Base-by-base conservation (phyloP, 768 basidiomycete species). In the button mushroom (Agaricus bisporus) region DNA sequence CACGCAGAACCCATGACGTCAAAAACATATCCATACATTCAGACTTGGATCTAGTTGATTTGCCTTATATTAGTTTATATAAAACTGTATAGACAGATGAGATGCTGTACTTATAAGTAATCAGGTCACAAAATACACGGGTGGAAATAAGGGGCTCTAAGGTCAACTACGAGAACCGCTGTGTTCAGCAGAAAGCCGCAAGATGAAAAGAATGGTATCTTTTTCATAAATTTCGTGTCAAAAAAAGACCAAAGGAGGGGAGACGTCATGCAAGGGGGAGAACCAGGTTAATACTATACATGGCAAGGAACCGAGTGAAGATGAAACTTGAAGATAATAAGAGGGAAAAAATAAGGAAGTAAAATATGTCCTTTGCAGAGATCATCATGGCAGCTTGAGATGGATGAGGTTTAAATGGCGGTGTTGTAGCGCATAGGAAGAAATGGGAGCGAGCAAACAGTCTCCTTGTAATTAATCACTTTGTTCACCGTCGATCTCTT, bases 401-500 rank as follows among this genome's bases (percentile, higher is more conserved):
- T 22, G 35, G 11, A 37, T 37, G 25, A 37, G 25, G 26, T 18
- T 37, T 28, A 12, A 37, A 20, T 45, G 38, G 25, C 25, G 20
- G 22, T 44, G 43, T 22, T 28, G 32, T n/a, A 25, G 32, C 11
- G 29, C 36, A 25, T 36, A 18, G 35, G 20, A 37, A 28, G 26
- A 38, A 11, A 35, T 17, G 17, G 25, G 43, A 15, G 51, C 25
- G 36, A n/a, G 18, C 29, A 44, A 14, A 32, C 12, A 7, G 17
- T 10, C 41, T 43, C 12, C 15, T 35, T 36, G 2, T 25, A 7
- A 36, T 38, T 28, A 54, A 20, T 65, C 59, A 39, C 55, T 46
- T 12, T 59, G 61, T 26, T 63, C 58, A 6, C 60, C 64, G 41
- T 70, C 63, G n/a, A 68, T 67, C 56, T 76, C 74, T 20, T 71